Evolutionary conservation across 192 early-diverging fungal species (phyloP), one percentile per base, ranked within the genome.

Genomic region (Spizellomyces punctatus): DNA sequence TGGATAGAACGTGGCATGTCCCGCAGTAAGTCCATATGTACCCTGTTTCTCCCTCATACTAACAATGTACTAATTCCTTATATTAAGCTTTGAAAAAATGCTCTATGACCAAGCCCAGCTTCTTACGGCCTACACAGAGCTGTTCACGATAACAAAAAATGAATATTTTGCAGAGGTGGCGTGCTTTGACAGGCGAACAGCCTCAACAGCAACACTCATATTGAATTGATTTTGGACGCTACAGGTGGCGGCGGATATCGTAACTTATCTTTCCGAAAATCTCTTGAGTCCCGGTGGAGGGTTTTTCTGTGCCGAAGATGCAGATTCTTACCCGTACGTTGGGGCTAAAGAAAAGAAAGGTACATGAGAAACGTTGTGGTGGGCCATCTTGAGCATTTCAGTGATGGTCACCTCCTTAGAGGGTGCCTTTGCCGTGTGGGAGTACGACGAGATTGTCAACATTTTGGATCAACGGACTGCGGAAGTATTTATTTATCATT

Each of bases 31-130:
- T 46, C 45, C 8, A 10, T 12, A 22, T 73, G 49, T 55, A 56
- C 43, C 43, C 49, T 43, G 12, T 10, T 49, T 41, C 36, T 36
- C 14, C 52, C 27, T 19, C 19, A 14, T 8, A 19, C 16, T 69
- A 10, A 42, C 17, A 17, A 72, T 60, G 16, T 16, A 36, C 3
- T 36, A 36, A 36, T 36, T 36, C 0, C n/a, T 42, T 44, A 10
- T 6, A 4, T 5, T 71, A 41, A 78, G 76, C 69, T 90, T 90
- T 78, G 89, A 90, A 58, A 89, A 90, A 59, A 90, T 90, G 89
- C 79, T 90, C 10, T 90, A 90, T 63, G 89, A 90, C 78, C 87
- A 90, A 82, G 89, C 84, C 6, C 89, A 90, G 71, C 78, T 90
- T 7, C 63, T 84, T 4, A 72, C 75, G 14, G 71, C 80, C 5